A percentile compares a stretch with the other conserved stretches of the same genome.
Conservation (phyloP, 805 yeast species). For the Sungouiozyma intestinalis region DNA sequence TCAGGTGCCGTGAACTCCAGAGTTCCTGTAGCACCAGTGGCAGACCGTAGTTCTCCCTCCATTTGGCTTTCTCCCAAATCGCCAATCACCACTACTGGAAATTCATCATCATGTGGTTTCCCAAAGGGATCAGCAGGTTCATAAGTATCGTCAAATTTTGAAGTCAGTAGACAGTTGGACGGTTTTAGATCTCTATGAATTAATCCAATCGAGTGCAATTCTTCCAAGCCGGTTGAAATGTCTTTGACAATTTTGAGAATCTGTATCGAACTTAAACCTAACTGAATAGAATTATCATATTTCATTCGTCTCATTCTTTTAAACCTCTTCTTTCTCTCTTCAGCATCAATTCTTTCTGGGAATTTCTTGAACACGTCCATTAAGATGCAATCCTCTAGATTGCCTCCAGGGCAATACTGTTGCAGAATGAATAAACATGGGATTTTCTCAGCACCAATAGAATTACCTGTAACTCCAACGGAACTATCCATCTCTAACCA, state of each 20-base stretch:
- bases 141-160: slow-evolving; percentile 14
- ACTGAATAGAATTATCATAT: not conserved
- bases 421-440: slow-evolving; percentile 76
- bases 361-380: slow-evolving; percentile 24
- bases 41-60: slow-evolving; percentile 50
- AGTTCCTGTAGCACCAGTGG: slow-evolving; percentile 84
- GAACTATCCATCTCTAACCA: slow-evolving; percentile 70
- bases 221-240: slow-evolving; percentile 57
- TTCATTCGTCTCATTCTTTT: slow-evolving; percentile 13
- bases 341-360: slow-evolving; percentile 29
- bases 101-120: slow-evolving; percentile 9
- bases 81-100: slow-evolving; percentile 70
- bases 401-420: slow-evolving; percentile 86
- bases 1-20: slow-evolving; percentile 86
- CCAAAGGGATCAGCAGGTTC: slow-evolving; percentile 11
- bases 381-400: slow-evolving; percentile 56
- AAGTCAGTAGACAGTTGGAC: slow-evolving; percentile 60
- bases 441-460: slow-evolving; percentile 20
- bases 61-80: slow-evolving; percentile 87
- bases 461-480: slow-evolving; percentile 23
- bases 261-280: slow-evolving; percentile 43
- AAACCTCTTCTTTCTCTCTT: slow-evolving; percentile 31
- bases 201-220: slow-evolving; percentile 62
- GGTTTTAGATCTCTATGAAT: slow-evolving; percentile 89
- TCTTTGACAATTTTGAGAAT: slow-evolving; percentile 61